Conservation (phyloP, 2,329 filamentous ascomycete species). For the Pseudogymnoascus sp. region DNA sequence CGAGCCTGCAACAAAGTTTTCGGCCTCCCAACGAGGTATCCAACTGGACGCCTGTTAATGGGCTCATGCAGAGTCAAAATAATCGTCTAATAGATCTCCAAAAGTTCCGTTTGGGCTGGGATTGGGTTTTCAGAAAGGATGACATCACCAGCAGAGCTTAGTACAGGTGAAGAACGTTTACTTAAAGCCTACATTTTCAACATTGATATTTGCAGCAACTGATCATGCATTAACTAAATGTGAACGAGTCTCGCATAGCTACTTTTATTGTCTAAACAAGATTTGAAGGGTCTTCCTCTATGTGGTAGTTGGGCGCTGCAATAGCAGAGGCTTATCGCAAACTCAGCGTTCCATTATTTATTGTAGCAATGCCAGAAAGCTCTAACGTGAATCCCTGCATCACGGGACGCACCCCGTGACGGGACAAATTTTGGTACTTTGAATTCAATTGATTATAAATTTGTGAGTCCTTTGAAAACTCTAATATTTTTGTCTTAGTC, state of each 20-base stretch:
- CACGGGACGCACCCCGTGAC: too few relatives aligned
- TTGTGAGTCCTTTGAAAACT: too few relatives aligned
- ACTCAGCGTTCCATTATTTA: too few relatives aligned
- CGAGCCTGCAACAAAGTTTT: constrained; percentile 10
- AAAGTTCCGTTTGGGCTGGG: not conserved
- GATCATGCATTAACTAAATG: not conserved
- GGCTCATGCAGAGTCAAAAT: constrained; percentile 3
- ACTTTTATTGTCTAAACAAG: too few relatives aligned
- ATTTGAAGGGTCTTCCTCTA: too few relatives aligned
- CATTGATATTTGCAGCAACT: constrained; percentile 10
- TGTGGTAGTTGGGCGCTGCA: too few relatives aligned
- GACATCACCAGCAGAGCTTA: constrained; percentile 3
- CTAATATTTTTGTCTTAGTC: too few relatives aligned
- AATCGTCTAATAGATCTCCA: constrained; percentile 9
- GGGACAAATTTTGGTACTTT: too few relatives aligned
- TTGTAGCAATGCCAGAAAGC: too few relatives aligned
- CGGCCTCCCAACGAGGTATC: not conserved
- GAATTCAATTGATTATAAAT: too few relatives aligned
- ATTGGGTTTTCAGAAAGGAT: constrained; percentile 12
- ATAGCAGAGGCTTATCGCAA: too few relatives aligned
- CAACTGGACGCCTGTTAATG: constrained; percentile 8
- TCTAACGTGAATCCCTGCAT: not conserved
- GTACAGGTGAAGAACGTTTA: constrained; percentile 11
- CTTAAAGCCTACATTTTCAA: constrained; percentile 14
- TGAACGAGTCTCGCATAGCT: too few relatives aligned